phyloP scores from a whole-genome alignment of 2,329 filamentous ascomycete genomes.

The Grosmannia clavigera region DNA sequence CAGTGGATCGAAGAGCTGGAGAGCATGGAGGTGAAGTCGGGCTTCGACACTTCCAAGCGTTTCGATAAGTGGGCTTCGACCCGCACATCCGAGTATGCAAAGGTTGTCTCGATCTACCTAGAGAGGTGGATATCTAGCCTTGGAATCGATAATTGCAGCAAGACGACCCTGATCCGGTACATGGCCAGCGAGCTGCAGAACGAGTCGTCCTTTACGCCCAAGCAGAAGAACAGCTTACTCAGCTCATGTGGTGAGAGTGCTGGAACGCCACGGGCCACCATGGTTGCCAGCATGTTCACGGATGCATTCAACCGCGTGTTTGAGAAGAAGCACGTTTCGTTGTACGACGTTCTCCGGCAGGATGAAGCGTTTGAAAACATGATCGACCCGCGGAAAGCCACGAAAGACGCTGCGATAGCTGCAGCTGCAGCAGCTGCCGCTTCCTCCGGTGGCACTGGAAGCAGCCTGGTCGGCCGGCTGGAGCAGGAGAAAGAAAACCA shows the following conservation, averaged over 20 bases:
- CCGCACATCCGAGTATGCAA: constrained; percentile 38
- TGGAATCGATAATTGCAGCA: constrained; percentile 37
- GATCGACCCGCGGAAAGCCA: constrained; percentile 39
- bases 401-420: constrained; percentile 28
- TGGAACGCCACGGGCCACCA: constrained; percentile 24
- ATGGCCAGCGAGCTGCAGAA: constrained; percentile 35
- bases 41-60: constrained; percentile 41
- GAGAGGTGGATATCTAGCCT: constrained; percentile 40
- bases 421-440: not conserved
- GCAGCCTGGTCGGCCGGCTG: not conserved
- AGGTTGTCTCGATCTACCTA: constrained; percentile 38
- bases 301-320: constrained; percentile 47
- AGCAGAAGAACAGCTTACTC: constrained; percentile 40
- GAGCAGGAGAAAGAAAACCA: constrained; percentile 25
- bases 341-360: constrained; percentile 39
- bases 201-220: constrained; percentile 37
- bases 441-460: not conserved
- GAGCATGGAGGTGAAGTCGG: constrained; percentile 43
- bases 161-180: constrained; percentile 37
- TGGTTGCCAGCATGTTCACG: constrained; percentile 37
- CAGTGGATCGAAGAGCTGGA: constrained; percentile 45
- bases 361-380: constrained; percentile 42
- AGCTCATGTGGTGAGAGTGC: constrained; percentile 31
- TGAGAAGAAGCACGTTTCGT: constrained; percentile 29
- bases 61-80: constrained; percentile 37